Percentiles rank a stretch among this genome's conserved stretches.
Conservation (phyloP, 2,329 filamentous ascomycete species). For the Peltaster fructicola region DNA sequence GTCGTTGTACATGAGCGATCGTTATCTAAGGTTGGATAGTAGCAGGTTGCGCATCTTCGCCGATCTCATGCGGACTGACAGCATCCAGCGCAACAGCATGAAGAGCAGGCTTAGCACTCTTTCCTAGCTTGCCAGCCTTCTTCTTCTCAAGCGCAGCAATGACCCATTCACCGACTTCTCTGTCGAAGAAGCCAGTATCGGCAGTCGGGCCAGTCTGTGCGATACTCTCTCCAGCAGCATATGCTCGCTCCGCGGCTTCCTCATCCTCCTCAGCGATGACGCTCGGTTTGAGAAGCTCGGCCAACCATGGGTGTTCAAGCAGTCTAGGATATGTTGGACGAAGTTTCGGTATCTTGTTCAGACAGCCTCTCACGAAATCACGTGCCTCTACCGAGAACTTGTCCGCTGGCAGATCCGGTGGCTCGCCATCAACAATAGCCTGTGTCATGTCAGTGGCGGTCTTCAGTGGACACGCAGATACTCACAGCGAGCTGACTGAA, state of each 20-base stretch:
- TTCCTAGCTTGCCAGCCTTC: conserved; percentile 38
- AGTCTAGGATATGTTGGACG: conserved; percentile 90
- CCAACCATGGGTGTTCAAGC: conserved; percentile 76
- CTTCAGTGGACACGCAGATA: conserved; percentile 12
- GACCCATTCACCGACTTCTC: conserved; percentile 80
- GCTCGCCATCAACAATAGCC: conserved; percentile 97
- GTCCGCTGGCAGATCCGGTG: conserved; percentile 64
- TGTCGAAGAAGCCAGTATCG: conserved; percentile 35
- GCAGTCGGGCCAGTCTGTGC: conserved; percentile 16
- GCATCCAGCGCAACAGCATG: conserved; percentile 74
- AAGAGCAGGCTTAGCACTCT: conserved; percentile 54
- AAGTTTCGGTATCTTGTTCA: conserved; percentile 82
- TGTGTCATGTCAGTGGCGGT: conserved; percentile 23
- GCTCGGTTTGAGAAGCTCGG: conserved; percentile 55
- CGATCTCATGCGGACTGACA: no score
- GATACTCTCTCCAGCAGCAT: conserved; percentile 6
- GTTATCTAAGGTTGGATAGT: no score
- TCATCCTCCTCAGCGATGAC: conserved; percentile 56
- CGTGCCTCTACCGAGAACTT: conserved; percentile 64
- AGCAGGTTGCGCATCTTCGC: no score
- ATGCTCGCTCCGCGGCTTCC: conserved; percentile 28
- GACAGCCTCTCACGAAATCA: conserved; percentile 73
- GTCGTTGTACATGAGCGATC: no score
- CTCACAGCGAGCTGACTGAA: conserved; percentile 93
- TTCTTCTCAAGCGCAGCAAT: conserved; percentile 49